Evolutionary conservation across 495 filamentous ascomycete species (phyloP), one percentile per base, ranked within the genome.

Genomic region (Penicillium roqueforti): DNA sequence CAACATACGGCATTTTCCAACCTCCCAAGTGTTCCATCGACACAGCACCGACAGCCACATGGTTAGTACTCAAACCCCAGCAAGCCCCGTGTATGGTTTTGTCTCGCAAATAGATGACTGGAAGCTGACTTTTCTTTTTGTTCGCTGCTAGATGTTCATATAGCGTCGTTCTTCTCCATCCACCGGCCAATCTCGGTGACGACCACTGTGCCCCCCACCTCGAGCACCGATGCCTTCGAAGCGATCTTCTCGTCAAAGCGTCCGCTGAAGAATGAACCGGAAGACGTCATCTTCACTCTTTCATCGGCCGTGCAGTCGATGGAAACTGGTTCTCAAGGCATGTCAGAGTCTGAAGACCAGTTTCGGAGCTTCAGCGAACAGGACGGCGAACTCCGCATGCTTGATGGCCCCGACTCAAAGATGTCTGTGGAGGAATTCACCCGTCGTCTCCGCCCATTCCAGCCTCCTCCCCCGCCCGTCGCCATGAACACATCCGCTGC

Each of bases 111-210:
- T 14, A 13, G 28, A 9, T 29, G 14, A 11, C 20, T 11, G 1
- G n/a, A 44, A 42, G 20, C 41, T 56, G 25, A 46, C 46, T 38
- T 43, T 47, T 54, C 7, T 37, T 34, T 43, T 36, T 36, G 51
- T 48, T 39, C 46, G 23, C 23, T 32, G 45, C 52, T 31, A 98
- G 93, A 95, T 65, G 77, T 97, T 40, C 85, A 85, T 56, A 76
- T 96, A 28, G 91, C 92, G 6, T 87, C 86, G 45, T 97, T 98
- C 78, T 98, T 97, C 74, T 93, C 93, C 53, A 87, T 92, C 56
- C 91, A 98, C 76, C 83, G 93, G 47, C 93, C 93, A 4, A 92
- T 98, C 59, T 95, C 89, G 50, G 80, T 96, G 61, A 92, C 88
- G 25, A 81, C 84, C 56, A 81, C 84, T 46, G 80, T 95, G 44